A percentile compares a stretch with the other conserved stretches of the same genome.
Conservation (phyloP, 2,329 filamentous ascomycete genomes). For the Cladorrhinum sp. region DNA sequence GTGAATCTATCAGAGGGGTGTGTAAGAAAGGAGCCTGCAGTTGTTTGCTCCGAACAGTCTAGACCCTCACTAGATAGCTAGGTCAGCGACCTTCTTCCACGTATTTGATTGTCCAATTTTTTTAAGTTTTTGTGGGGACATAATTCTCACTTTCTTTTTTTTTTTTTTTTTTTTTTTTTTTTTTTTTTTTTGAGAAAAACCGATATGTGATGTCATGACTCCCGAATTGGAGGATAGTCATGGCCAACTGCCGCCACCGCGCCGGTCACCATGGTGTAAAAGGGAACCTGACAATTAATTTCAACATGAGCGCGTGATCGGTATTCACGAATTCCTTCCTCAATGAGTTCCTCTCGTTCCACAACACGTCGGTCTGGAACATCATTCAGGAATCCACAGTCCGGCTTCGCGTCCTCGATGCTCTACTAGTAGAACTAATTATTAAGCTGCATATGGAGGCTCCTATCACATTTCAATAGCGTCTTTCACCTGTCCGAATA, state of each 20-base stretch:
- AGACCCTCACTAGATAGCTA: background rate
- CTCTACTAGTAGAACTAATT: background rate
- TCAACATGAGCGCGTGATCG: background rate
- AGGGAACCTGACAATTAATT: background rate
- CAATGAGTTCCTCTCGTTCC: background rate
- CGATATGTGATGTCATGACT: too few species aligned
- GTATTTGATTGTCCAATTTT: too few species aligned
- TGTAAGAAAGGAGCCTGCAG: too few species aligned
- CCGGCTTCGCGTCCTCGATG: background rate
- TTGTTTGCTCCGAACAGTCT: too few species aligned
- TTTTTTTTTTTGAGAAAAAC: too few species aligned
- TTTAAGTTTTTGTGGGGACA: too few species aligned
- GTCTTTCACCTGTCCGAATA: background rate
- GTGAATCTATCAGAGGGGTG: too few species aligned
- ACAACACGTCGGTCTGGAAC: background rate
- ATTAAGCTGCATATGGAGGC: background rate
- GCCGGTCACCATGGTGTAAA: background rate
- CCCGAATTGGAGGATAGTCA: too few species aligned
- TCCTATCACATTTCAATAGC: background rate
- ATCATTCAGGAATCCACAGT: background rate
- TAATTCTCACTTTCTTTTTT: too few species aligned
- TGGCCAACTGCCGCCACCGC: too few species aligned
- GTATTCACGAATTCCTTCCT: background rate
- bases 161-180: too few species aligned
- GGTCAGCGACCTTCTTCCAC: background rate